A percentile compares a stretch with the other conserved stretches of the same genome.
Evolutionary conservation across 176 grass and related monocot species (phyloP).

Genomic region (Dendrocalamus sinicus): DNA sequence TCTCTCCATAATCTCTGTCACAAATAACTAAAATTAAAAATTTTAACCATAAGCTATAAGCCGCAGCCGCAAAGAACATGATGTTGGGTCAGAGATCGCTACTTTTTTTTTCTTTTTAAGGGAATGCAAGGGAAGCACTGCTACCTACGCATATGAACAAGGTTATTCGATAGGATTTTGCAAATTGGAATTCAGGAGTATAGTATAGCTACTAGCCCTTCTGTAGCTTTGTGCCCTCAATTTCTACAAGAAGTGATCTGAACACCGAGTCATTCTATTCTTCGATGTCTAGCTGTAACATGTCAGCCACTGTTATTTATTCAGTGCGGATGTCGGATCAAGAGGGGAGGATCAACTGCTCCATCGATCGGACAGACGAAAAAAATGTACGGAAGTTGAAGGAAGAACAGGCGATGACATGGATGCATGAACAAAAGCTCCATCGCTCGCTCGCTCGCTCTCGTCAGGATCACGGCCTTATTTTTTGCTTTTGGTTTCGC

Average conservation of each 20-base stretch:
- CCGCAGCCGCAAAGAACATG: too few species aligned
- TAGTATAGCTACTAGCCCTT: background rate
- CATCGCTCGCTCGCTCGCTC: background rate
- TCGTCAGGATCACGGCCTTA: background rate
- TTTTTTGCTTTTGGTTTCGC: too few species aligned
- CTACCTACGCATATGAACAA: too few species aligned
- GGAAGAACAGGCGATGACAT: background rate
- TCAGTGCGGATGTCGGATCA: background rate
- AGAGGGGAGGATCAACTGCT: background rate
- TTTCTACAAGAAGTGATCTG: background rate
- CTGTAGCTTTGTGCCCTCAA: background rate
- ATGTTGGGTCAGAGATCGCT: background rate
- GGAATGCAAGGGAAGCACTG: too few species aligned
- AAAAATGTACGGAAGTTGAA: background rate
- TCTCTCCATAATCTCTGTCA: too few species aligned
- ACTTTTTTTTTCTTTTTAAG: background rate
- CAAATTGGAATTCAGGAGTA: background rate
- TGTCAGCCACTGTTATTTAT: background rate
- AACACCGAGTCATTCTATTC: background rate
- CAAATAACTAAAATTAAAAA: too few species aligned
- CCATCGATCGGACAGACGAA: background rate
- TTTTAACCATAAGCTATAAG: too few species aligned
- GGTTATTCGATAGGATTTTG: background rate
- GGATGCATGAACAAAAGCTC: background rate
- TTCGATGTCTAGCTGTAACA: background rate